Evolutionary conservation across 2,329 filamentous ascomycete species (phyloP), one percentile per base, ranked within the genome.

Genomic region (Zasmidium cellare): DNA sequence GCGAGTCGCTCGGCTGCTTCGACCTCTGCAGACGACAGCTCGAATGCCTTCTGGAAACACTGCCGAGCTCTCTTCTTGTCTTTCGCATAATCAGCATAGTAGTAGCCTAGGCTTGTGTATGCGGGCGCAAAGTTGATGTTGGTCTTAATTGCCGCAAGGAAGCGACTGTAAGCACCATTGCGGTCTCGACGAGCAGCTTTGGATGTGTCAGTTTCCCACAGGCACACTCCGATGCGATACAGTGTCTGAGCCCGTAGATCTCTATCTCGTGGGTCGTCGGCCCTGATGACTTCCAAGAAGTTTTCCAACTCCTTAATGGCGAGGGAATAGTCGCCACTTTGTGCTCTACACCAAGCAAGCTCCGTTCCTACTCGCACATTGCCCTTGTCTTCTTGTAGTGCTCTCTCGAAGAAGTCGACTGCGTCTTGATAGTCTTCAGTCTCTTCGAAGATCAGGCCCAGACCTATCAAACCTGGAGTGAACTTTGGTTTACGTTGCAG

Each of bases 41-140:
- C 94, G 51, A 99, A 90, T 0, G 94, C 94, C 72, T 97, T 97
- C 68, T 97, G 91, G 69, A 97, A 97, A 71, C 93, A 97, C 62
- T 90, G 87, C n/a, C 90, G 84, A 9, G 93, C 91, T 69, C 96
- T 83, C 68, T 87, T 89, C 74, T 87, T 91, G 73, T 97, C 94
- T 64, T 87, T 91, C 55, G 85, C 89, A 70, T 97, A 97, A 69
- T 97, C 93, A 5, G 87, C 86, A 70, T 97, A 99, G 76, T 89
- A 99, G 7, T 93, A 80, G 16, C 94, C 94, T 3, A 99, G 83
- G 63, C 87, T 92, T 0, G 92, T 96, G 73, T 97, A 99, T 1
- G 92, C 87, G 0, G 94, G 90, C 1, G 94, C 92, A 72, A 89
- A 92, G 67, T 89, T 96, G 56, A 94, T 83, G 67, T 97, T 91